Percentiles rank a stretch among this genome's conserved stretches.
These are phyloP conservation scores for Calcarisporium arbuscula DNA, from an alignment of 2,329 filamentous ascomycete species.

Conservation along the genomic window DNA sequence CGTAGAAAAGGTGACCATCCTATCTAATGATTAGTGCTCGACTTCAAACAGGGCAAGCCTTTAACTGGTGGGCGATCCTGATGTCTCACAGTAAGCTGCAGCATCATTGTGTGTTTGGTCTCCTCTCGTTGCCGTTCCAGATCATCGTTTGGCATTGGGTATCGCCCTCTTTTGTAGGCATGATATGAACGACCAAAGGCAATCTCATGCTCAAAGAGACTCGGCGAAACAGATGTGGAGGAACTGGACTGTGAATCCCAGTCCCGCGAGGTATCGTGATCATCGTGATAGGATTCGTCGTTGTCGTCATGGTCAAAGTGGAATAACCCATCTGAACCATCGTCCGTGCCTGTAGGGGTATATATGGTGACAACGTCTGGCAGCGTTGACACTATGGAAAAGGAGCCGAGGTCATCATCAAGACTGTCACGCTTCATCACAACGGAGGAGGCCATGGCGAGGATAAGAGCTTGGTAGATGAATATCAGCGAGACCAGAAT, in stretches of 20 bases:
- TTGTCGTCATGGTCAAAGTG: constrained; percentile 14
- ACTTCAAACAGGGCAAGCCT: not conserved
- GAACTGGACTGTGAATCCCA: constrained; percentile 20
- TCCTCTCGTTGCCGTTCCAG: constrained; percentile 40
- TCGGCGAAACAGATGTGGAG: constrained; percentile 26
- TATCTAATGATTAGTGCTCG: constrained; percentile 10
- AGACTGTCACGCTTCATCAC: too few species aligned
- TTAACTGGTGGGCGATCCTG: too few species aligned
- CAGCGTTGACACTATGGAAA: constrained; percentile 22
- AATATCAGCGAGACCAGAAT: too few species aligned
- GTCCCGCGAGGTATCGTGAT: constrained; percentile 8
- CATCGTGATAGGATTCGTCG: too few species aligned
- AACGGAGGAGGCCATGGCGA: too few species aligned
- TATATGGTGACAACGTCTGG: constrained; percentile 16
- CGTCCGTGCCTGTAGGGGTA: constrained; percentile 10
- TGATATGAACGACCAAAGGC: constrained; percentile 34
- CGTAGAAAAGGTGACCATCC: constrained; percentile 32
- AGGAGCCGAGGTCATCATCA: constrained; percentile 19
- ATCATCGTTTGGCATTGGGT: constrained; percentile 41
- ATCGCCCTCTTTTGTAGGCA: constrained; percentile 35
- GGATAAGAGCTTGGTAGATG: too few species aligned
- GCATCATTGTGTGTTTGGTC: constrained; percentile 37
- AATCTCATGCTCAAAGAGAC: constrained; percentile 26
- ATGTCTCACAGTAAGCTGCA: constrained; percentile 29
- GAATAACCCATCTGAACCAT: too few species aligned